Base-by-base conservation (phyloP, 2,329 filamentous ascomycete species). In the Aspergillus amoenus region DNA sequence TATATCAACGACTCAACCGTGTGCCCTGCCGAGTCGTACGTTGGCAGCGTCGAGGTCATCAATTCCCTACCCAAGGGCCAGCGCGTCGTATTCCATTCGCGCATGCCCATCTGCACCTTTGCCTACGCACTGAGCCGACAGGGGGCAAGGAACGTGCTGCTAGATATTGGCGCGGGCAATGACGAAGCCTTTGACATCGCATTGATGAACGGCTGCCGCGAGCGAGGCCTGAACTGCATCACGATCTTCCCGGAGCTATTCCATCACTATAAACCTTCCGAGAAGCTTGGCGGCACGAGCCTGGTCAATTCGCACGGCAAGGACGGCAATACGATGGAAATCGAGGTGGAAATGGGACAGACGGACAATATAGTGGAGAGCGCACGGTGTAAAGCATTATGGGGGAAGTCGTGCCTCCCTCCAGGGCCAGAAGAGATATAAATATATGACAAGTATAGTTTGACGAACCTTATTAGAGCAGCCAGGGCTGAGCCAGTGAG, bases 121-220 rank as follows among this genome's bases (percentile, higher is more conserved):
- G 68, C 70, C 3, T 75, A 76, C 45, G 74, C 69, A 1, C 53
- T 76, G 37, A 68, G 68, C 2, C 64, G 64, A 82, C 73, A 73
- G 76, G 71, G 73, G 7, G 75, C 73, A 3, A 60, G 60, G 55
- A 73, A 72, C 18, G 61, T 77, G 5, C 56, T 77, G 6, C 52
- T 62, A 4, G 64, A 66, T 17, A 60, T 68, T 2, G 65, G 67
- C 2, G 63, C 61, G 15, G 70, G 67, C 3, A 63, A 63, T 21
- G 66, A 66, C 24, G 68, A 73, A 46, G 72, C 72, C 4, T 76
- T 73, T 54, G 74, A 77, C 44, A 65, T 76, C 18, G 62, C 64
- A 11, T 57, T 76, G 39, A 68, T 70, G 55, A 58, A 65, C 12
- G 61, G 64, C 6, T 77, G 74, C 57, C 61, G 65, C 13, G 57